Conservation (phyloP, 2,329 filamentous ascomycete species). For the Stachybotrys chartarum region DNA sequence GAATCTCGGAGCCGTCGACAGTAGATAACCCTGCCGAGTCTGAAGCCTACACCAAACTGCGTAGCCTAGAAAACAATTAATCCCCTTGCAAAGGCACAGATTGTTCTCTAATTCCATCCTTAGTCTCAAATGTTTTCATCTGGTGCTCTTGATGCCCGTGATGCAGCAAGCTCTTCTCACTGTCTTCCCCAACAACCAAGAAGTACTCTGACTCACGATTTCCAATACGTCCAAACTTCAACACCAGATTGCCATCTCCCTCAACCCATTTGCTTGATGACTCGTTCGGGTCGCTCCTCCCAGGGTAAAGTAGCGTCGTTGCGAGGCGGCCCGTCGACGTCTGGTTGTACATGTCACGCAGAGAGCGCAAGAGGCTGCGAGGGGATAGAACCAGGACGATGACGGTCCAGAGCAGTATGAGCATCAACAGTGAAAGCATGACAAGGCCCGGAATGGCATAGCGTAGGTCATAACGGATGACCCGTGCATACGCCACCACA, state of each 20-base stretch:
- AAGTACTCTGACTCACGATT: background rate
- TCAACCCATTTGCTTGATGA: background rate
- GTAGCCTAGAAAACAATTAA: too few species aligned
- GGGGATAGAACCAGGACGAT: background rate
- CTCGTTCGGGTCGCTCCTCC: background rate
- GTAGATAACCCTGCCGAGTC: too few species aligned
- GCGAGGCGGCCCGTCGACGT: background rate
- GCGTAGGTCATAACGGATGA: background rate
- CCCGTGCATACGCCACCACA: background rate
- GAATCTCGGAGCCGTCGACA: too few species aligned
- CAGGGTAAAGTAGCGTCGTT: background rate
- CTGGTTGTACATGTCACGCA: background rate
- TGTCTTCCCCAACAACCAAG: background rate
- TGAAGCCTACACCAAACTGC: too few species aligned
- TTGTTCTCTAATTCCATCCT: background rate
- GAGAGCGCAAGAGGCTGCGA: background rate
- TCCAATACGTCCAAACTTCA: background rate
- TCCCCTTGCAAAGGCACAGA: too few species aligned
- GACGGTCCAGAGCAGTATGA: background rate
- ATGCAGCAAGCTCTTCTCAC: background rate
- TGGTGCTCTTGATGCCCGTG: background rate
- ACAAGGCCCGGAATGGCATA: background rate
- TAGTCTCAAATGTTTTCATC: background rate
- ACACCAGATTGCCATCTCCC: background rate
- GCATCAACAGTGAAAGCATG: background rate